A percentile compares a stretch with the other conserved stretches of the same genome.
phyloP scores from a whole-genome alignment of 805 yeast genomes.

The Cyberlindnera bimundalis region DNA sequence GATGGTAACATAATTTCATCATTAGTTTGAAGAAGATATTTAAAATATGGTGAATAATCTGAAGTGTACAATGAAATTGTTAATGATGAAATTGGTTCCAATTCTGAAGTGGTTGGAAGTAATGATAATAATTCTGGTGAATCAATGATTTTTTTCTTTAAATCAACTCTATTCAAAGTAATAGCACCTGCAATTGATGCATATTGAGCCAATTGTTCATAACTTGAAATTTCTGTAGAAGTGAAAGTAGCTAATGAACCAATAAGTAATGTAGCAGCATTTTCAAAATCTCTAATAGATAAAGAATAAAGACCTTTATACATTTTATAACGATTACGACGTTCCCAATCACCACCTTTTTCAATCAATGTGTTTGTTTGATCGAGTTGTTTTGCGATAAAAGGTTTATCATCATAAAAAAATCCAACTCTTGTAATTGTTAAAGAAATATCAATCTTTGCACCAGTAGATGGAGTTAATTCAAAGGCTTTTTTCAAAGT shows the following conservation, averaged over 20 bases:
- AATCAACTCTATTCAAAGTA: conserved; percentile 74
- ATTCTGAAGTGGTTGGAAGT: conserved; percentile 60
- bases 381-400: conserved; percentile 69
- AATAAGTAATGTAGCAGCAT: conserved; percentile 79
- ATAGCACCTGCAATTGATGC: conserved; percentile 88
- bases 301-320: conserved; percentile 80
- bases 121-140: conserved; percentile 90
- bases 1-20: conserved; percentile 64
- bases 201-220: conserved; percentile 85
- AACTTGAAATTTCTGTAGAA: conserved; percentile 82
- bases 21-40: conserved; percentile 70
- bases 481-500: conserved; percentile 72
- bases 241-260: conserved; percentile 96
- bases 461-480: conserved; percentile 80
- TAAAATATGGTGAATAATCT: conserved; percentile 78
- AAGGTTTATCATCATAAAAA: conserved; percentile 74
- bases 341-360: conserved; percentile 99
- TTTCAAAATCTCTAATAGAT: conserved; percentile 81
- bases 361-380: conserved; percentile 75
- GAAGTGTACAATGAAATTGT: conserved; percentile 86
- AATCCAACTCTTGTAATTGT: conserved; percentile 87
- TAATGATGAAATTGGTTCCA: conserved; percentile 78
- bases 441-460: conserved; percentile 82
- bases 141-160: conserved; percentile 82
- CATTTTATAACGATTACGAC: conserved; percentile 91